Base-by-base conservation (phyloP, 106 monocot species). In the Triglochin maritima region DNA sequence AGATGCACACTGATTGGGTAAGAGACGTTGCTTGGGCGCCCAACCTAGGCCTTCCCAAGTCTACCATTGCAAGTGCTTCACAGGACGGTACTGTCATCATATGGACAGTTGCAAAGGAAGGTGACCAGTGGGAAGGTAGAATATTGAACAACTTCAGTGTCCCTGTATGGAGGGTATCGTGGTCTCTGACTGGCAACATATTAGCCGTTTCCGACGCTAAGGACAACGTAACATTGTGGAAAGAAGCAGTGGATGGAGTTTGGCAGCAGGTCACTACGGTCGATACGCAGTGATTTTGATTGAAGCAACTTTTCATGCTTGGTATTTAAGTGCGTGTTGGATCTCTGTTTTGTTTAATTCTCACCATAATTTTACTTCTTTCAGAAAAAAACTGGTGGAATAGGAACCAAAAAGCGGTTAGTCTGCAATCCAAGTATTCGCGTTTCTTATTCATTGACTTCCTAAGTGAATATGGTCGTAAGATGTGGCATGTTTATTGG, bases 21-120 rank as follows among this genome's bases (percentile, higher is more conserved):
- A 59, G 75, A 51, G 67, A 68, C 47, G 75, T 75, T 59, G 66
- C 75, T 7, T 75, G 75, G 75, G 75, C 75, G 8, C 75, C 75
- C 16, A 75, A 68, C 43, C 47, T 75, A 10, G 75, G 75, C 3
- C 75, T 75, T 45, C 75, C 75, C 9, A 75, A 75, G 59, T 75
- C 75, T 13, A 68, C 75, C 17, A 53, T 75, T 53, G 75, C 75
- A 1, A 75, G 75, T 44, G 67, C 67, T 50, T 75, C 75, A 12
- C 58, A 75, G 68, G 75, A 75, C 41, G 75, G 75, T 41, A 75
- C 60, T 0, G 68, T 75, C 44, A 66, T 75, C 44, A 75, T 75
- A 41, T 75, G 75, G 75, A 68, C 75, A 6, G 75, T 50, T 15
- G 61, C 67, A 4, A 67, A 50, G 50, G 75, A 75, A 52, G 75